Conservation (phyloP, 257 asterid genomes). For the Salvia splendens region DNA sequence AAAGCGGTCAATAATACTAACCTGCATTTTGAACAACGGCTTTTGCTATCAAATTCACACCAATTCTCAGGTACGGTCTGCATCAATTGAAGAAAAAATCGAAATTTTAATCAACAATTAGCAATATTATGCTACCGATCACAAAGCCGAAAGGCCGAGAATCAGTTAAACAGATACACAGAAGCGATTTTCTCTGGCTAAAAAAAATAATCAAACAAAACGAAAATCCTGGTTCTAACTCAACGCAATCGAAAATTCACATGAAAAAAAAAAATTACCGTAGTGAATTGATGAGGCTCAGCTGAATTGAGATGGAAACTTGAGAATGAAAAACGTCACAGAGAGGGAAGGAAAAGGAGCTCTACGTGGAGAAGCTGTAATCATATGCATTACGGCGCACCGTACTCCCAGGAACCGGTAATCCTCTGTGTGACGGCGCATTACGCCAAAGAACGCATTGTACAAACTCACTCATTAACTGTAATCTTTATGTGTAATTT, state of each 20-base stretch:
- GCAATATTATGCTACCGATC: neutral
- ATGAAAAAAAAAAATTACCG: neutral
- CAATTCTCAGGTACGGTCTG: conserved; percentile 27
- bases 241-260: neutral
- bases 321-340: conserved; percentile 3
- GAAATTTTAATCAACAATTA: neutral
- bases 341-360: neutral
- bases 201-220: neutral
- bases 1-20: conserved; percentile 23
- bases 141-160: neutral
- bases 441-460: no score
- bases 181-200: neutral
- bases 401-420: no score
- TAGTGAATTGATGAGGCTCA: conserved; percentile 10
- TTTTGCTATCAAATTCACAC: conserved; percentile 23
- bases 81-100: conserved; percentile 20
- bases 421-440: no score
- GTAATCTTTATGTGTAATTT: no score
- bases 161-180: neutral
- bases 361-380: neutral
- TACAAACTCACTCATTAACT: no score
- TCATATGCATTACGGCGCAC: conserved; percentile 28
- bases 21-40: conserved; percentile 38
- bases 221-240: neutral
- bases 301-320: conserved; percentile 22